Conservation (phyloP, 352 stramenopile species). For the Lagenidium giganteum region DNA sequence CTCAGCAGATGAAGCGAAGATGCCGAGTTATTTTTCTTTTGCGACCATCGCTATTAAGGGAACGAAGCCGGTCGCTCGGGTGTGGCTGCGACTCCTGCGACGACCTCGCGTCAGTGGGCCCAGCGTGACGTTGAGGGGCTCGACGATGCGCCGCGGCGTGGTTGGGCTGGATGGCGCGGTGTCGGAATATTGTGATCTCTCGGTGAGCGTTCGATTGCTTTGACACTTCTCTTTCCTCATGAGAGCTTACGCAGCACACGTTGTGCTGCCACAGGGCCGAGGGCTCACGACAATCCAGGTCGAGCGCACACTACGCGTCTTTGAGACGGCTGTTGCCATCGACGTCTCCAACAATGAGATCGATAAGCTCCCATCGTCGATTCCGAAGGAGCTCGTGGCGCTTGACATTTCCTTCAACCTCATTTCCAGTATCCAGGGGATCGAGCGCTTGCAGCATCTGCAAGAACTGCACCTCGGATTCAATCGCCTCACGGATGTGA, state of each 20-base stretch:
- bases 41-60: too few species aligned
- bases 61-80: too few species aligned
- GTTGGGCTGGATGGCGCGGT: slow-evolving; percentile 51
- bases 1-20: too few species aligned
- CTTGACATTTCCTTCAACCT: slow-evolving; percentile 74
- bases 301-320: slow-evolving; percentile 61
- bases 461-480: slow-evolving; percentile 68
- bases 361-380: slow-evolving; percentile 43
- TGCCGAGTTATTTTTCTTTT: too few species aligned
- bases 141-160: slow-evolving; percentile 26
- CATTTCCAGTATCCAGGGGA: slow-evolving; percentile 30
- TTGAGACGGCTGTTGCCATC: slow-evolving; percentile 51
- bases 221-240: background rate
- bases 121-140: too few species aligned
- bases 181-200: slow-evolving; percentile 62
- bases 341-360: slow-evolving; percentile 79
- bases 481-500: slow-evolving; percentile 57
- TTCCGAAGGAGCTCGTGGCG: slow-evolving; percentile 35
- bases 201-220: slow-evolving; percentile 17
- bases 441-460: slow-evolving; percentile 58
- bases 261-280: slow-evolving; percentile 27
- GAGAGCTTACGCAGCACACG: background rate
- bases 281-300: slow-evolving; percentile 45
- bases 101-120: background rate
- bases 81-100: too few species aligned